phyloP scores from a whole-genome alignment of 1,284 basidiomycete genomes.

The Entoloma clypeatum region DNA sequence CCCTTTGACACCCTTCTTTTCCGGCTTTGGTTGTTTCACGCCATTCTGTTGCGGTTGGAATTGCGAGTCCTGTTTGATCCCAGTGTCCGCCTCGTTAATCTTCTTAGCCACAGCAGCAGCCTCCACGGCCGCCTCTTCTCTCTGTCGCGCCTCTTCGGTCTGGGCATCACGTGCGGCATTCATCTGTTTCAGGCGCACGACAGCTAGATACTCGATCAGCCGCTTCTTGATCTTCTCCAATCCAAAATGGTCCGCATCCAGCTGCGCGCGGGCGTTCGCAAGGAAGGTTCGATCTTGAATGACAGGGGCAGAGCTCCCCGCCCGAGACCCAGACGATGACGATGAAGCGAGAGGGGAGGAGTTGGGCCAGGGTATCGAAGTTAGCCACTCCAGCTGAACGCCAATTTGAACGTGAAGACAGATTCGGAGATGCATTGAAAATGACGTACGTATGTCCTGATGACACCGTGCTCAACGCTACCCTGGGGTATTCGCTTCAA shows the following conservation, averaged over 20 bases:
- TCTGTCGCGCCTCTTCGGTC: conserved; percentile 18
- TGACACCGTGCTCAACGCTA: conserved; percentile 76
- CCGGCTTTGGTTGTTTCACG: conserved; percentile 10
- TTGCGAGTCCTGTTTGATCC: conserved; percentile 9
- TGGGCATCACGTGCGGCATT: conserved; percentile 41
- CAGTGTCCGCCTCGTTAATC: too few relatives aligned
- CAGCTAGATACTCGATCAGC: conserved; percentile 85
- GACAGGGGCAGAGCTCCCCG: conserved; percentile 24
- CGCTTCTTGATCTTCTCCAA: conserved; percentile 89
- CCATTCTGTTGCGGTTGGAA: conserved; percentile 5
- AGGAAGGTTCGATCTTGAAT: conserved; percentile 58
- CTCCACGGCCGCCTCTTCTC: conserved; percentile 19
- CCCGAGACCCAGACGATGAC: conserved; percentile 16
- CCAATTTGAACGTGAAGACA: conserved; percentile 22
- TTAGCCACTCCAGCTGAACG: conserved; percentile 78
- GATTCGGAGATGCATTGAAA: conserved; percentile 3
- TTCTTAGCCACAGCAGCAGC: conserved; percentile 12
- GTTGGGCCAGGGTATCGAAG: conserved; percentile 71
- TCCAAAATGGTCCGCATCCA: conserved; percentile 87
- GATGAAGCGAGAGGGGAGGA: conserved; percentile 25
- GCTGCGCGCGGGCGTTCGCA: conserved; percentile 61
- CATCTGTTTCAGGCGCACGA: conserved; percentile 76
- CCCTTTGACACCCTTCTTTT: conserved; percentile 56
- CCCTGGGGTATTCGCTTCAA: conserved; percentile 72
- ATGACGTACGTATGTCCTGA: conserved; percentile 65